A percentile compares a stretch with the other conserved stretches of the same genome.
These are phyloP conservation scores for Aspergillus felis DNA, from an alignment of 2,329 filamentous ascomycete genomes.

Conservation along the genomic window DNA sequence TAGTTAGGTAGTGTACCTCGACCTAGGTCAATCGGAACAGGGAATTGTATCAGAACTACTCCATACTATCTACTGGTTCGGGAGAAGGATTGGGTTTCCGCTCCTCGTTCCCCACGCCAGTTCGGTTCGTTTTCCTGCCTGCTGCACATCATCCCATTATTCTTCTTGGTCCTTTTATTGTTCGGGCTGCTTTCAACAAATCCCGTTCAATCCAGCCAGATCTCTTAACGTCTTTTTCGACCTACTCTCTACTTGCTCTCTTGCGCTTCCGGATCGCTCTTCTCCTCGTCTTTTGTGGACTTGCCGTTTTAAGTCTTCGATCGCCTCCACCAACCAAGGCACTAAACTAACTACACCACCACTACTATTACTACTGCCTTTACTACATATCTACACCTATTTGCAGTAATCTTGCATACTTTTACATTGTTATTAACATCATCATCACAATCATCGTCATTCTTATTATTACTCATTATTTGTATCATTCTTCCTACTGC, in stretches of 20 bases:
- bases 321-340: not conserved
- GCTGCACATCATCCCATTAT: not conserved
- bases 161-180: not conserved
- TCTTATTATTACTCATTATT: not conserved
- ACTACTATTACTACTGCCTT: not conserved
- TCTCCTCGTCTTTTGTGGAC: not conserved
- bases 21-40: not conserved
- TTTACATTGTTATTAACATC: not conserved
- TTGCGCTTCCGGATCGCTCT: not conserved
- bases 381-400: not conserved
- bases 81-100: too few species aligned
- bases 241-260: not conserved
- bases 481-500: not conserved
- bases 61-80: not conserved
- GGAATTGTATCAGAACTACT: not conserved
- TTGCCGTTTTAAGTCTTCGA: not conserved
- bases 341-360: not conserved
- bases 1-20: too few species aligned
- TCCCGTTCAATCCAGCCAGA: not conserved
- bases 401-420: not conserved
- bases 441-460: too few species aligned
- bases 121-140: not conserved
- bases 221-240: not conserved
- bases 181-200: not conserved
- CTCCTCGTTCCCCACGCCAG: not conserved